These are phyloP conservation scores for Paraurostyla sp. DNA, from an alignment of 73 alveolate species.

Conservation along the genomic window DNA sequence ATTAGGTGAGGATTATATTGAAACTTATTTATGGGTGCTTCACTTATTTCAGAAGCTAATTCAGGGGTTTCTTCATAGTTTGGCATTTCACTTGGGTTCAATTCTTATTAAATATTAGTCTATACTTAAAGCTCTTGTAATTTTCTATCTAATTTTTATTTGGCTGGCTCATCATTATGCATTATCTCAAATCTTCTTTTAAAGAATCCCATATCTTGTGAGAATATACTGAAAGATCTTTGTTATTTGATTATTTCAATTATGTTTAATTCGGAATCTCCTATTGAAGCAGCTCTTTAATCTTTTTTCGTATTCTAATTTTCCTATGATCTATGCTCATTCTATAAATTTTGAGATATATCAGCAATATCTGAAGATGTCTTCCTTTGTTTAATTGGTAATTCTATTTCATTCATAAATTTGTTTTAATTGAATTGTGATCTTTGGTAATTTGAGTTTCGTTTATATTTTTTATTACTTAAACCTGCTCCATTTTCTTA, in stretches of 20 bases:
- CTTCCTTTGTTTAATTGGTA: too few relatives aligned
- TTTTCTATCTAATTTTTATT: neutral
- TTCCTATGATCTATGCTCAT: too few relatives aligned
- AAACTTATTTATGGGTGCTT: neutral
- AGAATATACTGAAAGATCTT: constrained; percentile 24
- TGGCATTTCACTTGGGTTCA: constrained; percentile 34
- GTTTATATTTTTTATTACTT: too few relatives aligned
- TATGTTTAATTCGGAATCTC: too few relatives aligned
- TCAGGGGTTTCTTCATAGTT: neutral
- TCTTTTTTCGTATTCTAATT: too few relatives aligned
- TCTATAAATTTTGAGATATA: too few relatives aligned
- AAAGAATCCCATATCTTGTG: neutral
- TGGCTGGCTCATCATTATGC: constrained; percentile 50
- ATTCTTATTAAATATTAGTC: neutral
- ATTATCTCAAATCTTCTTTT: constrained; percentile 1
- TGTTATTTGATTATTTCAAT: neutral
- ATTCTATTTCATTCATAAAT: too few relatives aligned
- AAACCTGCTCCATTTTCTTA: too few relatives aligned
- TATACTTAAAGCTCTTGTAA: neutral
- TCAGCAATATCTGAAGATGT: too few relatives aligned
- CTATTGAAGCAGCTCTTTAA: too few relatives aligned
- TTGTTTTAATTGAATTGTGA: too few relatives aligned
- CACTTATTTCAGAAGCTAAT: neutral
- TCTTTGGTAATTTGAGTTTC: too few relatives aligned
- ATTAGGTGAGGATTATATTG: constrained; percentile 7